These are phyloP conservation scores for Trapa bicornis DNA, from an alignment of 345 rosid species.

Conservation along the genomic window DNA sequence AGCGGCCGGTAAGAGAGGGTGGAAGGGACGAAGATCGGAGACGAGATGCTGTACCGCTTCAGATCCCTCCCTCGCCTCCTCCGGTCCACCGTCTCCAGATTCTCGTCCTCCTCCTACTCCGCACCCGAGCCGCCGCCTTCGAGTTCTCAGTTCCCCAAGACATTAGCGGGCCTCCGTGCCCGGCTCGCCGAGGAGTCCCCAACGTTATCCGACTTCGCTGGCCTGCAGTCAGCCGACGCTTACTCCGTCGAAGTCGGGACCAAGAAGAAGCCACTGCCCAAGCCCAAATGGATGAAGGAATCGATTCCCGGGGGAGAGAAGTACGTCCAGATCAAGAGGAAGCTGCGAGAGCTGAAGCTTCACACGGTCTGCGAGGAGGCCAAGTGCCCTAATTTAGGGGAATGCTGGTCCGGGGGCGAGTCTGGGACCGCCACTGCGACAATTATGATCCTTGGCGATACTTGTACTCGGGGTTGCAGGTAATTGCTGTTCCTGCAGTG, in stretches of 20 bases:
- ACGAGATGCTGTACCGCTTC: constrained; percentile 22
- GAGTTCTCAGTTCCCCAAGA: constrained; percentile 30
- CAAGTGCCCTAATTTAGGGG: constrained; percentile 82
- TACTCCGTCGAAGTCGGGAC: constrained; percentile 95
- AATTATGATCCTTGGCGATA: constrained; percentile 91
- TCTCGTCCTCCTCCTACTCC: constrained; percentile 24
- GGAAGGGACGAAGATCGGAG: not conserved
- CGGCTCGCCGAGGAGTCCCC: constrained; percentile 72
- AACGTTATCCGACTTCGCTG: constrained; percentile 47
- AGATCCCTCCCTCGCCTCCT: constrained; percentile 24
- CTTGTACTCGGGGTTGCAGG: constrained; percentile 98
- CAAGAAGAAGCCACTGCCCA: constrained; percentile 86
- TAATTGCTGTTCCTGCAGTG: constrained; percentile 8
- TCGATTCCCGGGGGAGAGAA: constrained; percentile 84
- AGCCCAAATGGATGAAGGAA: constrained; percentile 98
- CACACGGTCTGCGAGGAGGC: constrained; percentile 99
- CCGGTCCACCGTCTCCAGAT: constrained; percentile 13
- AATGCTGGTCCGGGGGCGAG: constrained; percentile 99
- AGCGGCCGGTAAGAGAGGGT: not conserved
- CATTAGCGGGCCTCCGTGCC: constrained; percentile 67
- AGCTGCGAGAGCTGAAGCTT: constrained; percentile 75
- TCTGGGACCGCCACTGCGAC: constrained; percentile 96
- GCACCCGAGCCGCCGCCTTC: constrained; percentile 14
- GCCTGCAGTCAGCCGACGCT: constrained; percentile 24
- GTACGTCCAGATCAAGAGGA: constrained; percentile 95